Evolutionary conservation across 2,329 filamentous ascomycete genomes (phyloP).

Genomic region (Aureobasidium melanogenum): DNA sequence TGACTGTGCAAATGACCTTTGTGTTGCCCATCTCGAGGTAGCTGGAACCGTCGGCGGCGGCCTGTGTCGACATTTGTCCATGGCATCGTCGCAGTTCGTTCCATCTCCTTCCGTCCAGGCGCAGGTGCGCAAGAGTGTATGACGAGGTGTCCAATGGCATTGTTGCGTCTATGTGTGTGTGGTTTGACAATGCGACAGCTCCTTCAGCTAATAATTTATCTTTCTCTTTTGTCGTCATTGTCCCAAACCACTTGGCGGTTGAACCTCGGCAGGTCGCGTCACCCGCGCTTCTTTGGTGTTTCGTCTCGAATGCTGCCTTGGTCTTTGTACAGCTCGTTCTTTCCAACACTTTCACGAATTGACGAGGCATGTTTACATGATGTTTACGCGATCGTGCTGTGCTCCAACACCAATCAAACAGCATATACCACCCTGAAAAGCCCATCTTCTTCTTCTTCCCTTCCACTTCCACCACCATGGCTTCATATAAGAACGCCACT

Average conservation of each 20-base stretch:
- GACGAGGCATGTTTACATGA: background rate
- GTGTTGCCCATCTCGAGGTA: constrained; percentile 98
- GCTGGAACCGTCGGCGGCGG: constrained; percentile 82
- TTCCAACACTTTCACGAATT: background rate
- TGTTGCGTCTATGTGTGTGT: constrained; percentile 21
- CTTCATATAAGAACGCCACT: background rate
- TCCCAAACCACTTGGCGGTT: background rate
- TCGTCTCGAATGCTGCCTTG: background rate
- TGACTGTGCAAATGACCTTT: constrained; percentile 87
- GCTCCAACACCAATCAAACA: background rate
- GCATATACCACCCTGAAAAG: background rate
- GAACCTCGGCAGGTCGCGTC: background rate
- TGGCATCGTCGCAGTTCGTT: constrained; percentile 88
- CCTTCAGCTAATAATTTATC: background rate
- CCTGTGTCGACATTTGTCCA: constrained; percentile 85
- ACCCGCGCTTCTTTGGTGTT: background rate
- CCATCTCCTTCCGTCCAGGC: constrained; percentile 73
- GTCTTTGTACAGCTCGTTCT: background rate
- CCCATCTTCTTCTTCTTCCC: background rate
- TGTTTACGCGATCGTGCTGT: background rate
- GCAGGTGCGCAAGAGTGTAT: constrained; percentile 71
- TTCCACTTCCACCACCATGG: background rate
- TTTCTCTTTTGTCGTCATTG: constrained; percentile 1
- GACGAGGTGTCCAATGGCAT: constrained; percentile 96
- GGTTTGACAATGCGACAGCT: background rate